phyloP scores from a whole-genome alignment of 805 yeast species.

The Wickerhamomyces silvicola region DNA sequence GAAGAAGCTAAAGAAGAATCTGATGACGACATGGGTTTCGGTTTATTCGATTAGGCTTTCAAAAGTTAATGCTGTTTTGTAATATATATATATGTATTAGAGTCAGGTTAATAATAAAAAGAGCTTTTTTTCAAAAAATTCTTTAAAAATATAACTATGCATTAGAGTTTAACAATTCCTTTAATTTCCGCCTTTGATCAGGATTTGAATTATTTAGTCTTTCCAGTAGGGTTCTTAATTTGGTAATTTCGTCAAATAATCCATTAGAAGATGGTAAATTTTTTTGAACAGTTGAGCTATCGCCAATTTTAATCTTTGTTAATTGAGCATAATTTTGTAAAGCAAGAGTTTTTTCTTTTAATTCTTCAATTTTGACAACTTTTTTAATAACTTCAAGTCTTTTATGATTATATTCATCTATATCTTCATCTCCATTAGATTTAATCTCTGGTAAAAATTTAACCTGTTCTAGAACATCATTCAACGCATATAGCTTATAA shows the following conservation, averaged over 20 bases:
- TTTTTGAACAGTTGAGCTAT: constrained; percentile 10
- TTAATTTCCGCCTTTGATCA: constrained; percentile 5
- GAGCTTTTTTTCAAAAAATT: too few species aligned
- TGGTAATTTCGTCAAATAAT: constrained; percentile 14
- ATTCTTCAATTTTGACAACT: constrained; percentile 2
- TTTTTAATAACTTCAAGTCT: constrained; percentile 7
- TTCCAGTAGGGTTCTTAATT: constrained; percentile 11
- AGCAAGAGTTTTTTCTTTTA: constrained; percentile 5
- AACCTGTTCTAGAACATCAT: constrained; percentile 12
- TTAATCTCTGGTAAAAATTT: constrained; percentile 14
- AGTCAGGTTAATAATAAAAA: too few species aligned
- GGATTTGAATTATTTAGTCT: constrained; percentile 16
- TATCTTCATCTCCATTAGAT: background rate
- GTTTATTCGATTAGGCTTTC: constrained; percentile 52
- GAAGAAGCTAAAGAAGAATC: constrained; percentile 45
- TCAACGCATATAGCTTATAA: constrained; percentile 13
- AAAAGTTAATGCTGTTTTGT: constrained; percentile 1
- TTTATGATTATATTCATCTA: constrained; percentile 7
- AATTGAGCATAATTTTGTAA: constrained; percentile 7
- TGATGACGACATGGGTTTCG: constrained; percentile 75
- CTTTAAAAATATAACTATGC: too few species aligned
- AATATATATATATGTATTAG: too few species aligned
- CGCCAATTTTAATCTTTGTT: constrained; percentile 14
- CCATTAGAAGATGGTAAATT: constrained; percentile 11
- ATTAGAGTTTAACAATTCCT: constrained; percentile 1